These are phyloP conservation scores for Silene coronaria DNA, from an alignment of 179 eudicot genomes.

Conservation along the genomic window DNA sequence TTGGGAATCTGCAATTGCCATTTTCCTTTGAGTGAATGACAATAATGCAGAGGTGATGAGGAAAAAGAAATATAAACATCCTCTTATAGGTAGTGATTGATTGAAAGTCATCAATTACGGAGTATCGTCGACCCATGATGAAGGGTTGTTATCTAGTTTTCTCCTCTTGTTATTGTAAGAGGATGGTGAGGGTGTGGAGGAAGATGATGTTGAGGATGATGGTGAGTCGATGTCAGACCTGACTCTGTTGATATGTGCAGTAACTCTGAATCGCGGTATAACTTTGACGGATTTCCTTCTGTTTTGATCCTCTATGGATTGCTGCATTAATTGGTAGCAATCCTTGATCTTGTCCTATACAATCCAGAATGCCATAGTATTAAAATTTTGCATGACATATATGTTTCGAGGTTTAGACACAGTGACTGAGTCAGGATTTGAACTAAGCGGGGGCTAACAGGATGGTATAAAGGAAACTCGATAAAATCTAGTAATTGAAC, in stretches of 20 bases:
- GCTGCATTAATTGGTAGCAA: slow-evolving; percentile 54
- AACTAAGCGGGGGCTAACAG: too few relatives aligned
- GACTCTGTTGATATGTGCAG: slow-evolving; percentile 31
- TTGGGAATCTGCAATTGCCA: slow-evolving; percentile 66
- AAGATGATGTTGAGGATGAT: slow-evolving; percentile 47
- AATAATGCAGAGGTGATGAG: slow-evolving; percentile 26
- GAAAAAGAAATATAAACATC: slow-evolving; percentile 11
- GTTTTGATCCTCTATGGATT: slow-evolving; percentile 26
- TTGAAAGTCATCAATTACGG: slow-evolving; percentile 32
- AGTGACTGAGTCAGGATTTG: too few relatives aligned
- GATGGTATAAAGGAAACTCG: too few relatives aligned
- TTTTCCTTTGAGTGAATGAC: slow-evolving; percentile 29
- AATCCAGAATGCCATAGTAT: not conserved
- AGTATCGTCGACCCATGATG: slow-evolving; percentile 36
- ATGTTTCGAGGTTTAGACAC: too few relatives aligned
- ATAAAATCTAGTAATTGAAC: too few relatives aligned
- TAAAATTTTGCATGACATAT: too few relatives aligned
- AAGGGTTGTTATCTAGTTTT: slow-evolving; percentile 39
- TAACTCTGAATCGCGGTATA: slow-evolving; percentile 48
- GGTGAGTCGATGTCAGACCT: slow-evolving; percentile 37
- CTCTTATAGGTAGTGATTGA: slow-evolving; percentile 26
- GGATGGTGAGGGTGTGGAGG: slow-evolving; percentile 30
- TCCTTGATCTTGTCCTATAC: slow-evolving; percentile 55
- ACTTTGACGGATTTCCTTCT: slow-evolving; percentile 43
- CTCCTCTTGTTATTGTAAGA: slow-evolving; percentile 51